A percentile compares a stretch with the other conserved stretches of the same genome.
Evolutionary conservation across 805 yeast genomes (phyloP).

Genomic region (Brettanomyces nanus): DNA sequence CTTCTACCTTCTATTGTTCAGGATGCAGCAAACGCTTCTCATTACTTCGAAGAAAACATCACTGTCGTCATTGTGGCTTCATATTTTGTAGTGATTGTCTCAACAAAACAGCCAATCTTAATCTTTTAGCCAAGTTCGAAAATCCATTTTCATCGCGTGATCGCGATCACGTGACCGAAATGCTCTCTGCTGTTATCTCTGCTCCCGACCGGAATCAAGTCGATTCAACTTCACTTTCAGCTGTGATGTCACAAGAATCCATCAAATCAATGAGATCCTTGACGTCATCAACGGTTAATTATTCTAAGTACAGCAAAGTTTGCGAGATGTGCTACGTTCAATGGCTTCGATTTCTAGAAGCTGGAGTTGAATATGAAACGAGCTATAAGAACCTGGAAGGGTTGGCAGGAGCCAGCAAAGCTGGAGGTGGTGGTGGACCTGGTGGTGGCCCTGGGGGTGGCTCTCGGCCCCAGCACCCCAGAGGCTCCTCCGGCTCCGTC

Average conservation of each 20-base stretch:
- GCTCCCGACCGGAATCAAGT: not conserved
- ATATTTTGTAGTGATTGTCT: slow-evolving; percentile 33
- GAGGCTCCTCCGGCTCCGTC: no score
- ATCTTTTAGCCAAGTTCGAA: slow-evolving; percentile 29
- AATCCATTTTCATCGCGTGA: slow-evolving; percentile 10
- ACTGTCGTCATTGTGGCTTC: slow-evolving; percentile 44
- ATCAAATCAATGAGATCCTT: slow-evolving; percentile 6
- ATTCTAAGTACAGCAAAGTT: slow-evolving; percentile 22
- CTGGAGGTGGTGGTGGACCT: no score
- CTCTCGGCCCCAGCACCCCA: no score
- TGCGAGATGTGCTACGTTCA: slow-evolving; percentile 19
- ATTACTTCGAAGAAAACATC: slow-evolving; percentile 33
- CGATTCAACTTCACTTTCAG: not conserved
- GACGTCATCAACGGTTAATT: slow-evolving; percentile 3
- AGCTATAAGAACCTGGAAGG: slow-evolving; percentile 6
- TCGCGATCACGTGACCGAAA: not conserved
- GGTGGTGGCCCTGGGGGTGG: no score
- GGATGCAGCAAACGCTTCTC: slow-evolving; percentile 20
- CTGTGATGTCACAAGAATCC: not conserved
- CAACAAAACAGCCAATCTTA: slow-evolving; percentile 23
- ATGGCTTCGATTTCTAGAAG: slow-evolving; percentile 20
- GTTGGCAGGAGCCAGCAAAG: slow-evolving; percentile 14
- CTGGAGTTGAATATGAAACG: slow-evolving; percentile 20
- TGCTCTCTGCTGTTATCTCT: not conserved
- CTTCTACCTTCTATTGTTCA: slow-evolving; percentile 29